Evolutionary conservation across 1,139 yeast genomes (phyloP).

Genomic region (Taiozyma sp.): DNA sequence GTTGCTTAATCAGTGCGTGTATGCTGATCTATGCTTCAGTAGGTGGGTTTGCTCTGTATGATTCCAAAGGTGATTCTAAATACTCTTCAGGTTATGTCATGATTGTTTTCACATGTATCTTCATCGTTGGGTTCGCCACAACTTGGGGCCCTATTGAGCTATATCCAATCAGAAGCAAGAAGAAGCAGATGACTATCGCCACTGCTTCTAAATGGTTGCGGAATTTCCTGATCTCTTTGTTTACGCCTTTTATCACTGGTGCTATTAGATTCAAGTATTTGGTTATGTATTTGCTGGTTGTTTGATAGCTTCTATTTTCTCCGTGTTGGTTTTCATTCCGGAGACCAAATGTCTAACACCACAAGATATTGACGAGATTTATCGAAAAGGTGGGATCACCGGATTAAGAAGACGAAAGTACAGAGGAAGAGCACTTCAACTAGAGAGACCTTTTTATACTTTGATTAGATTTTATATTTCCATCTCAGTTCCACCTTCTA

Average conservation of each 20-base stretch:
- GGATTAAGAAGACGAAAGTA: not conserved
- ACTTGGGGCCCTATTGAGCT: slow-evolving; percentile 89
- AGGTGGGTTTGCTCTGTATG: slow-evolving; percentile 46
- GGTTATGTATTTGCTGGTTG: slow-evolving; percentile 76
- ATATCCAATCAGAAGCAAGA: slow-evolving; percentile 70
- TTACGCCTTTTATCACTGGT: slow-evolving; percentile 61
- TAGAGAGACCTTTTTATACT: too few relatives aligned
- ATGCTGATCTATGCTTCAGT: slow-evolving; percentile 61
- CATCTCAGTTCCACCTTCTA: too few relatives aligned
- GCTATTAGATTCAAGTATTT: slow-evolving; percentile 46
- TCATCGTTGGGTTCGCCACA: slow-evolving; percentile 71
- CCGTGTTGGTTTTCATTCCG: slow-evolving; percentile 56
- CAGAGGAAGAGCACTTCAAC: too few relatives aligned
- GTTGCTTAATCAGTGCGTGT: slow-evolving; percentile 56
- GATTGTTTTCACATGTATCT: slow-evolving; percentile 74
- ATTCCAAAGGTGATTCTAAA: slow-evolving; percentile 24
- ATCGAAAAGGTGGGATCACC: not conserved
- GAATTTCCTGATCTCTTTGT: slow-evolving; percentile 70
- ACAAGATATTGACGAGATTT: slow-evolving; percentile 55
- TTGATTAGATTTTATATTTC: too few relatives aligned
- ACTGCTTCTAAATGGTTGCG: slow-evolving; percentile 71
- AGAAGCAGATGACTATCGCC: slow-evolving; percentile 74
- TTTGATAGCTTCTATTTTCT: slow-evolving; percentile 48
- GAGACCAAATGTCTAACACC: slow-evolving; percentile 70
- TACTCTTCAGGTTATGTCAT: slow-evolving; percentile 56